These are phyloP conservation scores for Hevea brasiliensis DNA, from an alignment of 345 rosid genomes.

Conservation along the genomic window DNA sequence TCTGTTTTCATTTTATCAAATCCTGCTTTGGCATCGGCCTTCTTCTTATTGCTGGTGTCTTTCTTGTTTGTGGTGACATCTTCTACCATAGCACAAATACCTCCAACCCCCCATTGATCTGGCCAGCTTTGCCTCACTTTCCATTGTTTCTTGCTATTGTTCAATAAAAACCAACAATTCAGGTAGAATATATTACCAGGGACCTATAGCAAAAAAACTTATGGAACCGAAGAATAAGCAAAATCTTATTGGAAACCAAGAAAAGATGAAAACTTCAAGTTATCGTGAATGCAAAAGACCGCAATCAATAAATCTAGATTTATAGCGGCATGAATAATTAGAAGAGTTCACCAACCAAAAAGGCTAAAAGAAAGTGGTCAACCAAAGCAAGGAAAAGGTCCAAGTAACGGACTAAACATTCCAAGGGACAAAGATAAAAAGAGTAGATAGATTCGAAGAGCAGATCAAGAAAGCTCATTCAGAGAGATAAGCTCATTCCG, in stretches of 20 bases:
- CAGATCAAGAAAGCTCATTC: too few relatives aligned
- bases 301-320: not conserved
- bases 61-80: slow-evolving; percentile 38
- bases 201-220: too few relatives aligned
- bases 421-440: not conserved
- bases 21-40: slow-evolving; percentile 38
- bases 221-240: not conserved
- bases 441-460: not conserved
- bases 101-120: slow-evolving; percentile 94
- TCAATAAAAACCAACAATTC: not conserved
- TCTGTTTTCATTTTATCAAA: slow-evolving; percentile 42
- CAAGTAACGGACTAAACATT: too few relatives aligned
- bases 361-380: too few relatives aligned
- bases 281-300: too few relatives aligned
- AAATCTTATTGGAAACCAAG: not conserved
- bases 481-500: too few relatives aligned
- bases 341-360: too few relatives aligned
- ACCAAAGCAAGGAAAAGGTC: too few relatives aligned
- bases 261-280: not conserved
- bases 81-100: slow-evolving; percentile 48
- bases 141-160: slow-evolving; percentile 39
- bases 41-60: slow-evolving; percentile 36
- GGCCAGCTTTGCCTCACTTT: slow-evolving; percentile 84
- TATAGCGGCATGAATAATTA: not conserved
- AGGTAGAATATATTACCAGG: not conserved